These are phyloP conservation scores for Aspergillus steynii DNA, from an alignment of 495 filamentous ascomycete genomes.

Conservation along the genomic window DNA sequence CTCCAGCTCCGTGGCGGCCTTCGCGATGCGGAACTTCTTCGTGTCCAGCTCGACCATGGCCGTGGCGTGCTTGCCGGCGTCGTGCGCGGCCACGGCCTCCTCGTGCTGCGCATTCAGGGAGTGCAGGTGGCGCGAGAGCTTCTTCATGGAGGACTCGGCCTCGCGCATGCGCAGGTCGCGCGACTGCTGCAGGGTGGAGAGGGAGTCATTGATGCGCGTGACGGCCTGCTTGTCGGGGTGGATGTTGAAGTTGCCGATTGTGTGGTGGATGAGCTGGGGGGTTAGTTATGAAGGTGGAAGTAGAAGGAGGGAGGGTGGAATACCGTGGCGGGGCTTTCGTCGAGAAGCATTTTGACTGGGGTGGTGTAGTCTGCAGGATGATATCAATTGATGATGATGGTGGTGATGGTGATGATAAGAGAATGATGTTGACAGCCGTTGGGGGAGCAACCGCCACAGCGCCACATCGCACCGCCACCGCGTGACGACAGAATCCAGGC, in stretches of 20 bases:
- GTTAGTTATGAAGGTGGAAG: conserved; percentile 13
- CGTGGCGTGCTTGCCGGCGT: conserved; percentile 71
- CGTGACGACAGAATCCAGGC: conserved; percentile 28
- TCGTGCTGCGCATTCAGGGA: conserved; percentile 68
- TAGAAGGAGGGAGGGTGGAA: conserved; percentile 20
- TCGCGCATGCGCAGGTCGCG: conserved; percentile 75
- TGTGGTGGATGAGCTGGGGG: conserved; percentile 79
- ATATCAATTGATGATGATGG: neutral
- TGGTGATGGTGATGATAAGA: neutral
- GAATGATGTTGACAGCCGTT: conserved; percentile 32
- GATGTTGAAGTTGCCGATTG: conserved; percentile 93
- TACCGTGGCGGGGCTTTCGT: conserved; percentile 89
- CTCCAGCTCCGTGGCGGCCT: conserved; percentile 82
- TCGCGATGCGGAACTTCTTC: conserved; percentile 92
- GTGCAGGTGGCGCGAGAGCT: conserved; percentile 69
- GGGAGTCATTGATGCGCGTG: conserved; percentile 80
- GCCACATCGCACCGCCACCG: conserved; percentile 45
- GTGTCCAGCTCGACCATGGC: conserved; percentile 84
- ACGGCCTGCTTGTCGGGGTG: conserved; percentile 81
- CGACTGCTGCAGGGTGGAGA: conserved; percentile 73
- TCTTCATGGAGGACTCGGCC: conserved; percentile 67
- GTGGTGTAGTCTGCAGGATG: too few relatives aligned
- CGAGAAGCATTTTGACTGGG: conserved; percentile 78
- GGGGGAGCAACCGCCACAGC: conserved; percentile 51
- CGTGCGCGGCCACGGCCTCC: conserved; percentile 69